Conservation (phyloP, 148 eudicot genomes). For the Chenopodium quinoa region DNA sequence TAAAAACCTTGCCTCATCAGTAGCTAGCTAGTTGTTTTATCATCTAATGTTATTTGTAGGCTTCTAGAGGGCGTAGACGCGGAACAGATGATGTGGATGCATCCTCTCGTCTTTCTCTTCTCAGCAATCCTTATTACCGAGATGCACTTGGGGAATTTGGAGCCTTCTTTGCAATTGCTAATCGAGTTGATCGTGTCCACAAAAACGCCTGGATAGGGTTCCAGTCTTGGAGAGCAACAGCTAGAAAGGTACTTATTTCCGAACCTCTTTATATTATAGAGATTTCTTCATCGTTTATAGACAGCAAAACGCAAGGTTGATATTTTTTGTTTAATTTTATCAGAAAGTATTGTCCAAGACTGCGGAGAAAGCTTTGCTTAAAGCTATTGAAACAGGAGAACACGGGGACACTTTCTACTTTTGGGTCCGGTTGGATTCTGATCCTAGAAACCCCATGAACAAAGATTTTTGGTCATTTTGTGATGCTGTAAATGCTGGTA, state of each 20-base stretch:
- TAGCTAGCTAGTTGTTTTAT: neutral
- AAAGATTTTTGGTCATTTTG: conserved; percentile 97
- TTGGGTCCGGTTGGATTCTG: conserved; percentile 82
- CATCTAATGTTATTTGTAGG: conserved; percentile 40
- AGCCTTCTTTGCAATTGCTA: conserved; percentile 80
- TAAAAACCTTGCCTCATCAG: neutral
- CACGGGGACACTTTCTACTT: conserved; percentile 82
- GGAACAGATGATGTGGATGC: conserved; percentile 82
- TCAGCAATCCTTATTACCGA: conserved; percentile 65
- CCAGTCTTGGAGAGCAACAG: conserved; percentile 94
- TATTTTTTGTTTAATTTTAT: conserved; percentile 5
- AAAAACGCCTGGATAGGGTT: conserved; percentile 98
- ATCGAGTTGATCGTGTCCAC: conserved; percentile 79
- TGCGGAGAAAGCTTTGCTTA: conserved; percentile 68
- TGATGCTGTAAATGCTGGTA: conserved; percentile 92
- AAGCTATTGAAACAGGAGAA: conserved; percentile 56
- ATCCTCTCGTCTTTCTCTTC: conserved; percentile 80
- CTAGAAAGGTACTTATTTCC: conserved; percentile 48
- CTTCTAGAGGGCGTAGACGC: conserved; percentile 68
- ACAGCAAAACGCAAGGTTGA: neutral
- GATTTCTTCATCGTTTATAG: neutral
- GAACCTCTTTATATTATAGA: neutral
- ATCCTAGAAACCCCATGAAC: conserved; percentile 64
- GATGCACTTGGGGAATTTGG: conserved; percentile 78
- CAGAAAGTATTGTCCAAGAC: conserved; percentile 68